Conservation (phyloP, 108 stramenopile species). For the Nitzschia sp. region DNA sequence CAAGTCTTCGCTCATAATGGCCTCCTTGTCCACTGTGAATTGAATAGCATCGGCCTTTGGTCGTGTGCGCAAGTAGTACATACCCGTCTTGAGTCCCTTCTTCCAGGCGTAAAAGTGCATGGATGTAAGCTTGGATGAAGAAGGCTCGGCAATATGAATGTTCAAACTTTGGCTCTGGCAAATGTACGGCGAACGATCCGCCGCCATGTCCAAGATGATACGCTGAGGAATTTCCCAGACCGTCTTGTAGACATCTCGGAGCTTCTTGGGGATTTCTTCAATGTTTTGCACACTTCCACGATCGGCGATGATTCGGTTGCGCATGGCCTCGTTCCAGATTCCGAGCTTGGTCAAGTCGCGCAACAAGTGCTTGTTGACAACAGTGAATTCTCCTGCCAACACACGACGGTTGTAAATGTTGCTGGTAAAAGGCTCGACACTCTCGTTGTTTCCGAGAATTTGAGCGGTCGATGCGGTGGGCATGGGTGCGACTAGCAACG, state of each 20-base stretch:
- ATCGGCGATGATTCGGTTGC: conserved; percentile 97
- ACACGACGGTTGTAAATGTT: conserved; percentile 99
- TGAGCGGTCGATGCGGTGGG: conserved; percentile 99
- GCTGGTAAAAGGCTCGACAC: conserved; percentile 98
- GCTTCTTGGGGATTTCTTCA: conserved; percentile 85
- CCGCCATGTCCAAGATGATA: conserved; percentile 96
- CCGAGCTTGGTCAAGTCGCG: conserved; percentile 93
- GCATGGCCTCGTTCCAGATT: conserved; percentile 95
- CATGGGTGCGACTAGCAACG: conserved; percentile 98
- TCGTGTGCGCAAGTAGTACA: conserved; percentile 98
- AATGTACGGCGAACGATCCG: conserved; percentile 98
- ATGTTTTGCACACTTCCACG: conserved; percentile 96
- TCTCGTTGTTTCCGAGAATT: conserved; percentile 99
- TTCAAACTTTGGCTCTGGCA: conserved; percentile 99
- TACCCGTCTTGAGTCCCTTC: conserved; percentile 98
- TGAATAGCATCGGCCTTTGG: conserved; percentile 99
- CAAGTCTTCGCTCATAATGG: conserved; percentile 54
- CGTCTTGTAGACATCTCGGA: conserved; percentile 97
- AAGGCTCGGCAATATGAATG: conserved; percentile 98
- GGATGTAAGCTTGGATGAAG: conserved; percentile 88
- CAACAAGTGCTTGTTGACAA: conserved; percentile 98
- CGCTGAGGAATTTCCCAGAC: conserved; percentile 99
- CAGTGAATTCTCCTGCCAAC: conserved; percentile 98
- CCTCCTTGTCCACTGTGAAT: conserved; percentile 97
- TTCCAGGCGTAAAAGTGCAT: conserved; percentile 99